Base-by-base conservation (phyloP, 805 yeast genomes). In the Monosporozyma siamensis region DNA sequence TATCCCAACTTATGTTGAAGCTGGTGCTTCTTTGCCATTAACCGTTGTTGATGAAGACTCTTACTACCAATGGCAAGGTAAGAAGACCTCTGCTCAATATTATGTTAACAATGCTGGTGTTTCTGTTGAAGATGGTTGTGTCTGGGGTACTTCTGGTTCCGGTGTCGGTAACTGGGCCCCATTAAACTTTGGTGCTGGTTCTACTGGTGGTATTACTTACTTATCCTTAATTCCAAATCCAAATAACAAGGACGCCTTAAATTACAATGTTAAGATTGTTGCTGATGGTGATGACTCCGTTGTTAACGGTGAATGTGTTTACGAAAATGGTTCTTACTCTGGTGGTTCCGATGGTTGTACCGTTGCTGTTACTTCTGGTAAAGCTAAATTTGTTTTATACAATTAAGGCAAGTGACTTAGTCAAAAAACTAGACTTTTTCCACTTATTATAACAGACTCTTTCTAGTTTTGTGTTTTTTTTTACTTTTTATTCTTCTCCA, bases 151-250 rank as follows among this genome's bases (percentile, higher is more conserved):
- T 44, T 57, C 71, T 9, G 87, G 88, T 49, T 73, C 89, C 34
- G 84, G 82, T 60, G 66, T 83, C 52, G 98, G 98, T 72, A 90
- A 90, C 86, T 90, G 96, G 97, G 95, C 97, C 52, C 97, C 97
- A 59, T 73, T 90, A 54, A 84, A 82, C 70, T 75, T 92, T 57
- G 98, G 98, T 67, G 90, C 97, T 44, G 97, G 97, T 61, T 73
- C 73, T 69, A 72, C 85, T 49, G 51, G 52, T 42, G 84, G 85
- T 50, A 71, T 78, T 56, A 71, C 95, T 45, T 89, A 87, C 77
- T 69, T 90, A 57, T 86, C 96, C 11, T 71, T 90, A 67, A 87
- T 88, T 69, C 96, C 96, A 67, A 90, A 90, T 72, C 95, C 97
- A 60, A 88, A 89, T 80, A 86, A 86, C 76, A 52, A 60, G 23